Percentiles rank a stretch among this genome's conserved stretches.
phyloP scores from a whole-genome alignment of 2,329 filamentous ascomycete species.

The Raffaelea ambrosiae region DNA sequence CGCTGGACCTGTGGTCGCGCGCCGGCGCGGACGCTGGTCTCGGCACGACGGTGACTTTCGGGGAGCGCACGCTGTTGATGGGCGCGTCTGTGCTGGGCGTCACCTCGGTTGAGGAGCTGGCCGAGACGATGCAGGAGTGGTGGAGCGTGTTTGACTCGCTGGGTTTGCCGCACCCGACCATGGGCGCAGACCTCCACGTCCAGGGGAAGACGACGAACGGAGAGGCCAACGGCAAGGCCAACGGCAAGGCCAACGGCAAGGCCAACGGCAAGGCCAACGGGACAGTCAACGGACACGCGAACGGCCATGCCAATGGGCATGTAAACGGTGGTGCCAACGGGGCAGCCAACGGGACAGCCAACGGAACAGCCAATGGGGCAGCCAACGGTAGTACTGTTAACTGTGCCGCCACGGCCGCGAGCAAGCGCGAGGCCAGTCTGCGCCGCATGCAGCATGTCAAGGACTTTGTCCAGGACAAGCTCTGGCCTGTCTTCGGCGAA shows the following conservation, averaged over 20 bases:
- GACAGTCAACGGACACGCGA: not conserved
- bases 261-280: not conserved
- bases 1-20: conserved; percentile 55
- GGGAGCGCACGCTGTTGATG: conserved; percentile 21
- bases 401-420: no score
- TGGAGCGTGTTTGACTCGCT: conserved; percentile 40
- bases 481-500: conserved; percentile 49
- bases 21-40: conserved; percentile 21
- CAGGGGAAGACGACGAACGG: not conserved
- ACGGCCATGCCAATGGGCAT: no score
- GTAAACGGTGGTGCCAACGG: no score
- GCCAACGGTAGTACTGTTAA: no score
- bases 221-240: not conserved
- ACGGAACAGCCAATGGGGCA: no score
- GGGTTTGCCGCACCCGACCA: conserved; percentile 10
- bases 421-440: conserved; percentile 15
- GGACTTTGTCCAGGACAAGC: conserved; percentile 26
- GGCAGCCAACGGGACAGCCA: no score
- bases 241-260: not conserved
- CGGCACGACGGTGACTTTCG: conserved; percentile 29
- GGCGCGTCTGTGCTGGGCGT: conserved; percentile 59
- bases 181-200: not conserved
- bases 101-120: conserved; percentile 52
- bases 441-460: conserved; percentile 20
- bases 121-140: conserved; percentile 53